Conservation (phyloP, 1,284 basidiomycete genomes). For the Leccinum pachyderme region DNA sequence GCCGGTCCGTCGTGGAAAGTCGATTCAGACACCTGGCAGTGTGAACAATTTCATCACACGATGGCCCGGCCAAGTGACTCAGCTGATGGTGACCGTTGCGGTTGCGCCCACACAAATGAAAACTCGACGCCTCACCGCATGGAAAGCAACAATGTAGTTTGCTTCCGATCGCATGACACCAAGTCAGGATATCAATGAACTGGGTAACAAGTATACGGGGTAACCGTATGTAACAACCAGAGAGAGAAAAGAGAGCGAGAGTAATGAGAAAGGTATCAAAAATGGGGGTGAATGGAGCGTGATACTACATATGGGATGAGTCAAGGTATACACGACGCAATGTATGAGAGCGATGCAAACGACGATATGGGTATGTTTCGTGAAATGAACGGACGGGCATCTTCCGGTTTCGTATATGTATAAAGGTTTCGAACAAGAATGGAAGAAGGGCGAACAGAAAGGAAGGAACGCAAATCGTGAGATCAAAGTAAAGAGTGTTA, state of each 20-base stretch:
- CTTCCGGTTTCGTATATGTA: slow-evolving; percentile 36
- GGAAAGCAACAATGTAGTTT: slow-evolving; percentile 7
- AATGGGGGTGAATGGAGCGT: slow-evolving; percentile 34
- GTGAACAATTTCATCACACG: slow-evolving; percentile 14
- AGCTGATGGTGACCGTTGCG: slow-evolving; percentile 11
- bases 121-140: slow-evolving; percentile 20
- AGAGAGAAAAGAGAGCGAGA: slow-evolving; percentile 3
- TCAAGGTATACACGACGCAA: slow-evolving; percentile 36
- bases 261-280: slow-evolving; percentile 35
- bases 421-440: slow-evolving; percentile 31
- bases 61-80: slow-evolving; percentile 11
- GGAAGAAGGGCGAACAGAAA: slow-evolving; percentile 5
- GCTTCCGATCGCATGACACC: slow-evolving; percentile 15
- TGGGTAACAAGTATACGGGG: slow-evolving; percentile 38
- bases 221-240: slow-evolving; percentile 37
- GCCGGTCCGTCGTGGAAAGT: slow-evolving; percentile 17
- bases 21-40: slow-evolving; percentile 9
- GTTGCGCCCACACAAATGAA: slow-evolving; percentile 29
- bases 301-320: slow-evolving; percentile 38
- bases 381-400: slow-evolving; percentile 35
- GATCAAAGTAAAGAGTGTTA: slow-evolving; percentile 29
- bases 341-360: slow-evolving; percentile 38
- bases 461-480: slow-evolving; percentile 31
- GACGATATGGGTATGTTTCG: slow-evolving; percentile 36
- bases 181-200: slow-evolving; percentile 34